These are phyloP conservation scores for Escallonia rubra DNA, from an alignment of 129 eudicot species.

Conservation along the genomic window DNA sequence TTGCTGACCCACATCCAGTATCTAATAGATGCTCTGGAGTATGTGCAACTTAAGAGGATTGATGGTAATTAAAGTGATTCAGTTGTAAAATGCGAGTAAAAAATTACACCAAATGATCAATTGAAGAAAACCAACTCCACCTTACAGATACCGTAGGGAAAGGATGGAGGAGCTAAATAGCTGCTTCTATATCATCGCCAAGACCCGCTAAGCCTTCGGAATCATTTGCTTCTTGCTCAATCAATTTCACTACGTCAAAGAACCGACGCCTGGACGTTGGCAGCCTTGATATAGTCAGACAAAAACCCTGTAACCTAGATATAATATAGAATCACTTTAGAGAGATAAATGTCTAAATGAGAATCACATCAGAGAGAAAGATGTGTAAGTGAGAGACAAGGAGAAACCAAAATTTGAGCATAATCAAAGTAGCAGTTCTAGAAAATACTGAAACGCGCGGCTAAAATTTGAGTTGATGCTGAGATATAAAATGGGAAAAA, in stretches of 20 bases:
- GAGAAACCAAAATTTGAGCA: too few relatives aligned
- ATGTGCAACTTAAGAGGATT: not conserved
- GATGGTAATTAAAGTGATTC: too few relatives aligned
- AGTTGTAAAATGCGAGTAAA: not conserved
- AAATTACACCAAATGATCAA: not conserved
- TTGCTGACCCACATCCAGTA: not conserved
- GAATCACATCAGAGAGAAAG: too few relatives aligned
- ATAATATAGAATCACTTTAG: not conserved
- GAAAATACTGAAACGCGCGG: too few relatives aligned
- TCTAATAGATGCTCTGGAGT: not conserved
- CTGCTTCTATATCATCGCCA: slow-evolving; percentile 16
- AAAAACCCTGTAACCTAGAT: slow-evolving; percentile 24
- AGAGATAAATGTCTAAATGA: not conserved
- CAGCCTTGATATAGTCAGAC: slow-evolving; percentile 26
- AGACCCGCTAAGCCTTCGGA: not conserved
- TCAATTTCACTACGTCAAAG: slow-evolving; percentile 17
- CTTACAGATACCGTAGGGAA: not conserved
- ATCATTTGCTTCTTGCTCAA: slow-evolving; percentile 17
- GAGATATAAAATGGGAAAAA: too few relatives aligned
- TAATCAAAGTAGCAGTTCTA: too few relatives aligned
- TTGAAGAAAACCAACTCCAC: too few relatives aligned
- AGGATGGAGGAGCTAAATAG: not conserved
- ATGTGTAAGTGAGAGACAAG: too few relatives aligned
- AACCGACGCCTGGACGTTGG: slow-evolving; percentile 27
- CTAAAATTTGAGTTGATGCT: too few relatives aligned